Conservation (phyloP, 1,284 basidiomycete species). For the Ustilago vetiveriae region DNA sequence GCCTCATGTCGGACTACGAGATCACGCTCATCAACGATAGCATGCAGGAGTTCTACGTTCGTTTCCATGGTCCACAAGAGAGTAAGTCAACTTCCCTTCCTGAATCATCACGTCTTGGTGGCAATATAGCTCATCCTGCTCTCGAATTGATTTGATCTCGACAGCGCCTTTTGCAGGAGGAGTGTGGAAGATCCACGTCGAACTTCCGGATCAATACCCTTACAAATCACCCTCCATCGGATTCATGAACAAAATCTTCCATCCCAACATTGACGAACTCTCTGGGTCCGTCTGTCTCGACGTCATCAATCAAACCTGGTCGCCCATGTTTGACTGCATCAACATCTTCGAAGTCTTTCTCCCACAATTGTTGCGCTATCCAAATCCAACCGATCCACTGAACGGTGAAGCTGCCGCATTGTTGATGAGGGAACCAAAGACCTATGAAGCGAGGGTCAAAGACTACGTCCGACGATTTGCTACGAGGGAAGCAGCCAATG, state of each 20-base stretch:
- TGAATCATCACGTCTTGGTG: neutral
- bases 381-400: conserved; percentile 95
- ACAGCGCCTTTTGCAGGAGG: conserved; percentile 96
- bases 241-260: conserved; percentile 99
- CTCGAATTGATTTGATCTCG: too few species aligned
- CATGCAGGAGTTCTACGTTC: conserved; percentile 98
- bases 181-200: conserved; percentile 99
- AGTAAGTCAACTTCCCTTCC: conserved; percentile 73
- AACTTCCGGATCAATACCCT: conserved; percentile 98
- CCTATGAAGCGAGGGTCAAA: conserved; percentile 59
- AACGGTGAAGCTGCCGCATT: conserved; percentile 97
- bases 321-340: conserved; percentile 79
- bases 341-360: conserved; percentile 99
- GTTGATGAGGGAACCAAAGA: conserved; percentile 94
- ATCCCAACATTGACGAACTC: conserved; percentile 97
- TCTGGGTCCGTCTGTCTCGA: conserved; percentile 60
- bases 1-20: conserved; percentile 71
- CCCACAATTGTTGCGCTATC: conserved; percentile 94
- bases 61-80: conserved; percentile 91
- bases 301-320: conserved; percentile 63
- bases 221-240: conserved; percentile 99
- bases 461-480: conserved; percentile 60
- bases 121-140: too few species aligned
- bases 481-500: conserved; percentile 43
- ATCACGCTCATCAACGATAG: conserved; percentile 96